Conservation (phyloP, 108 stramenopile genomes). For the Nitzschia inconspicua region DNA sequence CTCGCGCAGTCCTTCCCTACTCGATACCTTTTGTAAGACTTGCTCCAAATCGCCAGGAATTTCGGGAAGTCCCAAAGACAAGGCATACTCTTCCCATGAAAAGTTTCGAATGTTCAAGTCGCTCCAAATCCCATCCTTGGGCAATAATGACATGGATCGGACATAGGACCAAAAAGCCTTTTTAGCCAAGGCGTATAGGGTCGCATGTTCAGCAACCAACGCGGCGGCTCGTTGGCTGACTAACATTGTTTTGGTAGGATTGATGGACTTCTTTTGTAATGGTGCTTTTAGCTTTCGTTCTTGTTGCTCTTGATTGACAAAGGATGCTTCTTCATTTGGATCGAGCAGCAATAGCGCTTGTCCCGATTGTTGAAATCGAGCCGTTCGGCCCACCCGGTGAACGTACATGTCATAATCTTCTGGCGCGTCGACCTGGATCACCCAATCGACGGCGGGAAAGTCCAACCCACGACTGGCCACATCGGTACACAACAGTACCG, state of each 20-base stretch:
- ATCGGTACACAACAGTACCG: slow-evolving; percentile 96
- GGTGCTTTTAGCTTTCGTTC: slow-evolving; percentile 72
- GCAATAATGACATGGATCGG: slow-evolving; percentile 86
- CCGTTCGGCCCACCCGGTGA: slow-evolving; percentile 96
- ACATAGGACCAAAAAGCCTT: slow-evolving; percentile 93
- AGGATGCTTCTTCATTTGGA: slow-evolving; percentile 78
- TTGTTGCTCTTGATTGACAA: slow-evolving; percentile 13
- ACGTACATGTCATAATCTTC: slow-evolving; percentile 92
- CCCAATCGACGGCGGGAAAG: slow-evolving; percentile 98
- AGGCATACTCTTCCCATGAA: slow-evolving; percentile 80
- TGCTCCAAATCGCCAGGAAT: slow-evolving; percentile 70
- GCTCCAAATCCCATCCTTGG: slow-evolving; percentile 65
- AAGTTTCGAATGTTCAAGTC: slow-evolving; percentile 67
- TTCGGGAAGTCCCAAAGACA: slow-evolving; percentile 85
- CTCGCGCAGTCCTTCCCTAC: slow-evolving; percentile 75
- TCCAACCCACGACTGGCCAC: slow-evolving; percentile 96
- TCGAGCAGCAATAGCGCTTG: slow-evolving; percentile 85
- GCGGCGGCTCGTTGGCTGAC: slow-evolving; percentile 86
- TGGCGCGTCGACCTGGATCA: slow-evolving; percentile 97
- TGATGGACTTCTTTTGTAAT: slow-evolving; percentile 82
- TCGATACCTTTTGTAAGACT: slow-evolving; percentile 64
- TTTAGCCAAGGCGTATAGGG: slow-evolving; percentile 75
- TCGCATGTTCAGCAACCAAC: slow-evolving; percentile 73
- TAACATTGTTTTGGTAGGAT: slow-evolving; percentile 89
- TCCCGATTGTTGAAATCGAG: slow-evolving; percentile 82